phyloP scores from a whole-genome alignment of 768 basidiomycete species.

The Tricholoma terreum region DNA sequence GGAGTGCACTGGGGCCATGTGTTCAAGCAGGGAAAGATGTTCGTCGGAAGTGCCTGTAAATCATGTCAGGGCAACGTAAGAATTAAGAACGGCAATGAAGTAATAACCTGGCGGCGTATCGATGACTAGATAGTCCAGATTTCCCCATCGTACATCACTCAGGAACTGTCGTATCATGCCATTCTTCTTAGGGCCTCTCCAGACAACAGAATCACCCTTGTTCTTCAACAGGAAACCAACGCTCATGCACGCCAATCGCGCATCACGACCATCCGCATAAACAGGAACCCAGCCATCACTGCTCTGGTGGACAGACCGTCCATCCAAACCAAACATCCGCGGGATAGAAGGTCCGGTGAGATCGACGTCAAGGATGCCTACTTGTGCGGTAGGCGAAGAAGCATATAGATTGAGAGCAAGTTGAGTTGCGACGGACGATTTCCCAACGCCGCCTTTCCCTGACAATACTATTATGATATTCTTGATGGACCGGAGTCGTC shows the following conservation, averaged over 20 bases:
- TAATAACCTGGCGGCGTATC: conserved; percentile 91
- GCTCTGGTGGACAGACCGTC: conserved; percentile 86
- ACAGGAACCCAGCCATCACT: conserved; percentile 98
- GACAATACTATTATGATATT: conserved; percentile 91
- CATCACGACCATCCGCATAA: conserved; percentile 78
- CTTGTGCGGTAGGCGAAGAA: conserved; percentile 61
- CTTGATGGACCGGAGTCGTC: conserved; percentile 70
- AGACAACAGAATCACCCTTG: conserved; percentile 91
- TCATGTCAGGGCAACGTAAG: conserved; percentile 15
- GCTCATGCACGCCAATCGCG: conserved; percentile 89
- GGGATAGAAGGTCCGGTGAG: conserved; percentile 94
- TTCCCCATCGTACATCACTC: conserved; percentile 93
- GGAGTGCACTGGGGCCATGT: conserved; percentile 80
- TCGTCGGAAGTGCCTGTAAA: conserved; percentile 93
- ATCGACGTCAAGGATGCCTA: conserved; percentile 92
- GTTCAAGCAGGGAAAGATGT: conserved; percentile 92
- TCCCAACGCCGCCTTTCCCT: conserved; percentile 98
- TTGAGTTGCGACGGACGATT: conserved; percentile 93
- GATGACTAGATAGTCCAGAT: conserved; percentile 87
- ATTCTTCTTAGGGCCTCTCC: conserved; percentile 98
- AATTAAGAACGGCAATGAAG: conserved; percentile 7
- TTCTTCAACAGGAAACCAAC: conserved; percentile 93
- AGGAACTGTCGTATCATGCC: conserved; percentile 97
- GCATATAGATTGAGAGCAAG: conserved; percentile 84
- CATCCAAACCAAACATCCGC: conserved; percentile 90